Evolutionary conservation across 345 rosid genomes (phyloP).

Genomic region (Pugionium dolabratum): DNA sequence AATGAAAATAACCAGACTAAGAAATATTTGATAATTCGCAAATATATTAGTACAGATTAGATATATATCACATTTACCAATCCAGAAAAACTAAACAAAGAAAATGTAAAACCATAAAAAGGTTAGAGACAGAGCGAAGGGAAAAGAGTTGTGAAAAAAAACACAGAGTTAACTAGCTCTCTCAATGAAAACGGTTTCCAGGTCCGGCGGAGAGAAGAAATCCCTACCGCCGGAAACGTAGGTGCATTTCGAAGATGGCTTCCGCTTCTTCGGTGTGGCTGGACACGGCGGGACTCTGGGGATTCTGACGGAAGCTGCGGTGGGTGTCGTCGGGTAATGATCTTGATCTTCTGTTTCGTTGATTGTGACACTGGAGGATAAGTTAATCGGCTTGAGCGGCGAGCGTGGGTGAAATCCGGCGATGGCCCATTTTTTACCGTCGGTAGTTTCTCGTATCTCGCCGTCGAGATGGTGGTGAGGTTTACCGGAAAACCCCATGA

Average conservation of each 20-base stretch:
- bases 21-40: not conserved
- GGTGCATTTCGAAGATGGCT: constrained; percentile 47
- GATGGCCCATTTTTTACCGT: constrained; percentile 52
- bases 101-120: constrained; percentile 8
- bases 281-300: constrained; percentile 58
- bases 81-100: constrained; percentile 6
- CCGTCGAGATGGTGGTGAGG: constrained; percentile 50
- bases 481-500: constrained; percentile 57
- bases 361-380: constrained; percentile 38
- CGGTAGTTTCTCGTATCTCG: constrained; percentile 46
- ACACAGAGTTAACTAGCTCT: constrained; percentile 33
- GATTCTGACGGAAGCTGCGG: constrained; percentile 52
- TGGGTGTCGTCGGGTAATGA: constrained; percentile 60
- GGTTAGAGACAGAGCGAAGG: constrained; percentile 1
- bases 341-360: constrained; percentile 37
- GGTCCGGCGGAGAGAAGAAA: constrained; percentile 62
- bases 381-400: constrained; percentile 60
- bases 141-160: constrained; percentile 1
- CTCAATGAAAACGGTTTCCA: constrained; percentile 55
- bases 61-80: not conserved
- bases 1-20: constrained; percentile 5
- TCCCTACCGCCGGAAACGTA: constrained; percentile 39
- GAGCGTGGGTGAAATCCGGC: constrained; percentile 59
- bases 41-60: no score
- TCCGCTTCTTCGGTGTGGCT: constrained; percentile 72